phyloP scores from a whole-genome alignment of 345 rosid genomes.

The Aquilaria malaccensis region DNA sequence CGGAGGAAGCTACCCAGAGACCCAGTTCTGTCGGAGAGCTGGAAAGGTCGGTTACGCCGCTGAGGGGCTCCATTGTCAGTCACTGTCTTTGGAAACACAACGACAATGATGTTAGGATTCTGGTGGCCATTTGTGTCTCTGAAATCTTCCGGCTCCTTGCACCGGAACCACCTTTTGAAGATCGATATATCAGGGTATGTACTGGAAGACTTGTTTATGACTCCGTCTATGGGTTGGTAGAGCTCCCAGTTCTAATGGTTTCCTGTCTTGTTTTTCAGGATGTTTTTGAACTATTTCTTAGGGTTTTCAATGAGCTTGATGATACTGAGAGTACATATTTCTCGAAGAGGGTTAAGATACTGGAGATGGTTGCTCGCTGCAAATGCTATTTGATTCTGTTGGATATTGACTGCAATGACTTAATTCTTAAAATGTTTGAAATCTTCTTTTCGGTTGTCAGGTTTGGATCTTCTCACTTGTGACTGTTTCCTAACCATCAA shows the following conservation, averaged over 20 bases:
- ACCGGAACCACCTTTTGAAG: constrained; percentile 79
- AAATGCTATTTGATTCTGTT: constrained; percentile 76
- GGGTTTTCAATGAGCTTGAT: constrained; percentile 59
- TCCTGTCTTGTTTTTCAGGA: constrained; percentile 38
- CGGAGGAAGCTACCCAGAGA: constrained; percentile 27
- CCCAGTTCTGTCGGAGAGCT: constrained; percentile 23
- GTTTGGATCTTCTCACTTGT: constrained; percentile 27
- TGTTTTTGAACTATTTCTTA: constrained; percentile 52
- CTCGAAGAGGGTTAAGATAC: constrained; percentile 66
- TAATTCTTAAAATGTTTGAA: constrained; percentile 67
- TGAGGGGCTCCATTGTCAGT: constrained; percentile 52
- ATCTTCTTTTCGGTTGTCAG: constrained; percentile 69
- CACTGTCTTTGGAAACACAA: constrained; percentile 48
- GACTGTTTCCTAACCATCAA: too few species aligned
- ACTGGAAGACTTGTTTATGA: background rate
- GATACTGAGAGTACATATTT: constrained; percentile 67
- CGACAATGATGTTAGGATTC: constrained; percentile 68
- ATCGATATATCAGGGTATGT: constrained; percentile 58
- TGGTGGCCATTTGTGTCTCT: constrained; percentile 63
- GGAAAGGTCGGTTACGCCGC: constrained; percentile 37
- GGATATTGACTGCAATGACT: constrained; percentile 54
- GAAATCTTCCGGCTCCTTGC: constrained; percentile 78
- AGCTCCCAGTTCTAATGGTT: background rate
- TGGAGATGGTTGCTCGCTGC: constrained; percentile 70
- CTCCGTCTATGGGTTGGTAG: too few species aligned